A percentile compares a stretch with the other conserved stretches of the same genome.
phyloP scores from a whole-genome alignment of 805 yeast genomes.

The Dipodascopsis uninucleata region DNA sequence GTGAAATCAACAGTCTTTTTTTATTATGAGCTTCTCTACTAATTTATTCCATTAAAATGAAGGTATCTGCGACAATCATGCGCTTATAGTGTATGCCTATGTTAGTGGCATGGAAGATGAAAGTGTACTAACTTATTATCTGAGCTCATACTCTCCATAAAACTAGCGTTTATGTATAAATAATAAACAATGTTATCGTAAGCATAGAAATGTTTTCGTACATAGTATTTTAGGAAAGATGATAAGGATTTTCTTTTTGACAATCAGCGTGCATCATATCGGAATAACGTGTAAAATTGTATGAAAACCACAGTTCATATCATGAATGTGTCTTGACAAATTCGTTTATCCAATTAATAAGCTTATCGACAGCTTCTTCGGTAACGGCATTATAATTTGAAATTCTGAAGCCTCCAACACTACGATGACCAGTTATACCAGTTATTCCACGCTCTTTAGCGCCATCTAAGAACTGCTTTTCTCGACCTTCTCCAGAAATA shows the following conservation, averaged over 20 bases:
- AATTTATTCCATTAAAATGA: conserved; percentile 6
- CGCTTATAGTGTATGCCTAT: conserved; percentile 28
- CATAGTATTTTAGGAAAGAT: too few species aligned
- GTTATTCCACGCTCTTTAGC: conserved; percentile 59
- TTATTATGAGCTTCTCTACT: background rate
- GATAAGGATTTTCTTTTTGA: too few species aligned
- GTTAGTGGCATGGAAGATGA: conserved; percentile 26
- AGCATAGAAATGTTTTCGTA: background rate
- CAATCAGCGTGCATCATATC: too few species aligned
- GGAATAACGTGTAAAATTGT: background rate
- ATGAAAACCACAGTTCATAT: background rate
- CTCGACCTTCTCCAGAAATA: conserved; percentile 55
- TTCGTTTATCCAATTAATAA: conserved; percentile 54
- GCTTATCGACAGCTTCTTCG: conserved; percentile 52
- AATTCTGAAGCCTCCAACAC: conserved; percentile 96
- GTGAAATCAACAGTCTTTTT: background rate
- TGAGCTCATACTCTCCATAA: conserved; percentile 21
- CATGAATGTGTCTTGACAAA: conserved; percentile 47
- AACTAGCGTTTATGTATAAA: background rate
- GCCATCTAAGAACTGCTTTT: conserved; percentile 62
- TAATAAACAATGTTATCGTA: background rate
- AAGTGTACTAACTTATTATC: conserved; percentile 28
- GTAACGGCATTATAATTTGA: conserved; percentile 83
- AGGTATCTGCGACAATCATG: conserved; percentile 27
- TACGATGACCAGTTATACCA: conserved; percentile 92